phyloP scores from a whole-genome alignment of 2,329 filamentous ascomycete genomes.

The Stagonosporopsis chrysanthemi region DNA sequence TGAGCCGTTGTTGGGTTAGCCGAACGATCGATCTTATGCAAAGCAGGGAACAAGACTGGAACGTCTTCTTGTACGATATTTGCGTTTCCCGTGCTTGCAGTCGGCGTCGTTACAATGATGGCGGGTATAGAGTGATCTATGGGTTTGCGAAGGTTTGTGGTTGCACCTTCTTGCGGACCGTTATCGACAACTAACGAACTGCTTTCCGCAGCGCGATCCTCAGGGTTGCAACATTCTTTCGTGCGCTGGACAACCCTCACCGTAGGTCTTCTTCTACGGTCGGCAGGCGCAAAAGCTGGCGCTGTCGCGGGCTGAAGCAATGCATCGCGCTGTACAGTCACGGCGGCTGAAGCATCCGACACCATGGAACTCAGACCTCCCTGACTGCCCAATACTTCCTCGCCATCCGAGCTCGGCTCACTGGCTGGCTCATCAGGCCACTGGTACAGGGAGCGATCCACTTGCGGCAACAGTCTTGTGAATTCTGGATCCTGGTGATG shows the following conservation, averaged over 20 bases:
- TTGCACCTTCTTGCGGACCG: not conserved
- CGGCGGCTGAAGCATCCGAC: not conserved
- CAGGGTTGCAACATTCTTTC: not conserved
- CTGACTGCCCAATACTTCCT: not conserved
- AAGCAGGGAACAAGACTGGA: not conserved
- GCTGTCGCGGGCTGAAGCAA: not conserved
- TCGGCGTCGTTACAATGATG: not conserved
- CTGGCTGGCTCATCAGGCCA: not conserved
- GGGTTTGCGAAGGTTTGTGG: not conserved
- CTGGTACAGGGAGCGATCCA: constrained; percentile 10
- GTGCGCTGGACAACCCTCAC: not conserved
- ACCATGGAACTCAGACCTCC: not conserved
- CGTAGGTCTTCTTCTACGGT: too few species aligned
- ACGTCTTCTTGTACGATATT: not conserved
- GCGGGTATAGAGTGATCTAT: not conserved
- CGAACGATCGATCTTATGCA: too few species aligned
- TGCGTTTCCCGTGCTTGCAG: not conserved
- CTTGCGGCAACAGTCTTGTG: not conserved
- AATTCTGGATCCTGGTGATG: constrained; percentile 14
- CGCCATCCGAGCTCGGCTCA: not conserved
- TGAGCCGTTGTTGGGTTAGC: too few species aligned
- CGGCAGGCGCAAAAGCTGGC: not conserved
- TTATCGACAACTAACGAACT: not conserved
- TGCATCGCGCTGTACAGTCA: not conserved
- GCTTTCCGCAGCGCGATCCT: not conserved